Conservation (phyloP, 164 flowering plant genomes). For the Chimonanthus salicifolius region DNA sequence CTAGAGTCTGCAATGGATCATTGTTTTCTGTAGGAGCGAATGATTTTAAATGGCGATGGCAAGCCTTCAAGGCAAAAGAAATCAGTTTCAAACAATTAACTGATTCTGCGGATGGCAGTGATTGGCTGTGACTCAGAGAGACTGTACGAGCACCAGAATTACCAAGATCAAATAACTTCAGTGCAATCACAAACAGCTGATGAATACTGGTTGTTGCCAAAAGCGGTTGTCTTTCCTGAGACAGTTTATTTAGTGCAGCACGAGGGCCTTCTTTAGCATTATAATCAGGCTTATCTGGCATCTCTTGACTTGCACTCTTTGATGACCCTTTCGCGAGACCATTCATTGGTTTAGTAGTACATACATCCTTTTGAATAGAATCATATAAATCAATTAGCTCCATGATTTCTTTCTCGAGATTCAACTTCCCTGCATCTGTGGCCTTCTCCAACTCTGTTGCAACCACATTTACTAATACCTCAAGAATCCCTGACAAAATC, state of each 20-base stretch:
- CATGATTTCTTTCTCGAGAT: conserved; percentile 58
- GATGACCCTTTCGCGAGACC: conserved; percentile 29
- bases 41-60: conserved; percentile 43
- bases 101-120: conserved; percentile 26
- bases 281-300: conserved; percentile 15
- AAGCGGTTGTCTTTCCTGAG: conserved; percentile 36
- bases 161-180: conserved; percentile 23
- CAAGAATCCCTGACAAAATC: conserved; percentile 58
- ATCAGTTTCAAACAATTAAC: conserved; percentile 25
- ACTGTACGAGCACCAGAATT: conserved; percentile 14
- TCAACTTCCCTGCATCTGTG: conserved; percentile 31
- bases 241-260: conserved; percentile 20
- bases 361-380: conserved; percentile 36
- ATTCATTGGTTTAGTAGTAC: conserved; percentile 20
- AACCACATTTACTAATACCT: conserved; percentile 57
- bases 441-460: conserved; percentile 56
- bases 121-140: conserved; percentile 45
- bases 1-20: conserved; percentile 45
- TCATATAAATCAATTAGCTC: conserved; percentile 43
- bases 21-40: conserved; percentile 29
- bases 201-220: conserved; percentile 61
- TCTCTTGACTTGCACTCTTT: conserved; percentile 26
- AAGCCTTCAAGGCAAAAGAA: conserved; percentile 45
- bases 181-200: conserved; percentile 34
- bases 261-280: conserved; percentile 20